A percentile compares a stretch with the other conserved stretches of the same genome.
Conservation (phyloP, 805 yeast species). For the Zygosaccharomyces bisporus region DNA sequence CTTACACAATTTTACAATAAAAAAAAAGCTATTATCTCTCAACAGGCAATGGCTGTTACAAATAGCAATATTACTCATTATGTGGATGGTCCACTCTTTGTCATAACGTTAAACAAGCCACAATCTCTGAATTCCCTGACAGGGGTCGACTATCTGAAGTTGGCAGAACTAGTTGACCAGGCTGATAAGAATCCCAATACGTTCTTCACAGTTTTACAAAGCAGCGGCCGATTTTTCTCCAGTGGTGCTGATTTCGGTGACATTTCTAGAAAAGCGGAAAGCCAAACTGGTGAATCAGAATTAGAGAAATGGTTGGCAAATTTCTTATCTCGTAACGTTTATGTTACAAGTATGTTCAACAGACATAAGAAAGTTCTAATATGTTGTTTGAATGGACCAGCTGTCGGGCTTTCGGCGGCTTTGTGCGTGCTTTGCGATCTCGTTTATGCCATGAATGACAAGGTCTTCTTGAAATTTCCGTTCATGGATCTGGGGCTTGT, state of each 20-base stretch:
- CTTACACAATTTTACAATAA: too few species aligned
- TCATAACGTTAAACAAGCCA: conserved; percentile 66
- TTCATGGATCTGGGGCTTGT: conserved; percentile 80
- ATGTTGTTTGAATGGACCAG: conserved; percentile 83
- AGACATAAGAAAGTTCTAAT: conserved; percentile 69
- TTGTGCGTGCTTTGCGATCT: conserved; percentile 73
- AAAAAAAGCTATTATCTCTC: neutral
- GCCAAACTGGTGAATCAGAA: conserved; percentile 21
- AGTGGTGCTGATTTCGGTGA: conserved; percentile 75
- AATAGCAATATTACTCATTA: conserved; percentile 16
- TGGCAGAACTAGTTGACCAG: conserved; percentile 55
- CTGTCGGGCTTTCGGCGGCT: conserved; percentile 72
- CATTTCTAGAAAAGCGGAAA: conserved; percentile 19
- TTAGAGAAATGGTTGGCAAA: conserved; percentile 47
- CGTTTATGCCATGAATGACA: conserved; percentile 60
- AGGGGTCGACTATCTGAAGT: conserved; percentile 55
- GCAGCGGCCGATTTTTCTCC: conserved; percentile 72
- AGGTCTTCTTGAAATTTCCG: conserved; percentile 62
- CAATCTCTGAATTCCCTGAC: conserved; percentile 61
- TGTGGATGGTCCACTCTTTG: conserved; percentile 38
- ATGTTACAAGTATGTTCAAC: conserved; percentile 61
- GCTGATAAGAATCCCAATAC: conserved; percentile 65
- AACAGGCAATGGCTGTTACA: neutral
- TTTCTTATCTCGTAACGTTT: conserved; percentile 69
- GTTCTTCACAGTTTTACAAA: conserved; percentile 58